Conservation (phyloP, 352 stramenopile genomes). For the Globisporangium uncinulatum region DNA sequence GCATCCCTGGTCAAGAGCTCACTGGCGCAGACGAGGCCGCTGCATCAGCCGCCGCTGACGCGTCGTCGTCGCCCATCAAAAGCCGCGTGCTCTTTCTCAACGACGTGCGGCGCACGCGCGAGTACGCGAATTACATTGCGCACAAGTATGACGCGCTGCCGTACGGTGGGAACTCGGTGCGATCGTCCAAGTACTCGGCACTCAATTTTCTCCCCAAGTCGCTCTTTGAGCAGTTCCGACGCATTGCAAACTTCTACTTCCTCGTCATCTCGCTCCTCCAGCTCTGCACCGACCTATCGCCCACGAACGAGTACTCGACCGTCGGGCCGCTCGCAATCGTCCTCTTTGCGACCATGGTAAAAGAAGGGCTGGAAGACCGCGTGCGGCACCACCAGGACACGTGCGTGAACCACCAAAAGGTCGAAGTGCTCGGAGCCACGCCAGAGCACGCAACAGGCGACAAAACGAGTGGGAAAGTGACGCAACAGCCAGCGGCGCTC, state of each 20-base stretch:
- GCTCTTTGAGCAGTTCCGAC: conserved; percentile 94
- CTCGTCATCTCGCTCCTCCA: conserved; percentile 94
- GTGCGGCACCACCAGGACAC: conserved; percentile 69
- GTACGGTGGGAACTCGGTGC: conserved; percentile 59
- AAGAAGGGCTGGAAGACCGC: conserved; percentile 79
- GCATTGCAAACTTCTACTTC: conserved; percentile 97
- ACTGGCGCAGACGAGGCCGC: not conserved
- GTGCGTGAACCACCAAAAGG: conserved; percentile 58
- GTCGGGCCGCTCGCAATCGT: conserved; percentile 76
- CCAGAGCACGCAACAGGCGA: conserved; percentile 10
- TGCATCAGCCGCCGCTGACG: conserved; percentile 1
- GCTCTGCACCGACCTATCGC: conserved; percentile 83
- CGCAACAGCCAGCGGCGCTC: conserved; percentile 1
- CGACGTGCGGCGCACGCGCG: conserved; percentile 50
- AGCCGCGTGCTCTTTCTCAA: conserved; percentile 73
- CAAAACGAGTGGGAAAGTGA: conserved; percentile 12
- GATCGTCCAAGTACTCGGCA: conserved; percentile 93
- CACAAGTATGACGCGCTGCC: conserved; percentile 26
- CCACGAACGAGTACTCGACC: conserved; percentile 86
- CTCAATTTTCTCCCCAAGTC: conserved; percentile 95
- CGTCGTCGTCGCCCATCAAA: conserved; percentile 23
- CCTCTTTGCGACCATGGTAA: conserved; percentile 78
- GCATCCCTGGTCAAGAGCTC: conserved; percentile 20
- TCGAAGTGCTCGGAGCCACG: conserved; percentile 38
- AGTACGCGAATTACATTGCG: conserved; percentile 49